Percentiles rank a stretch among this genome's conserved stretches.
These are phyloP conservation scores for Saccharomycopsis fodiens DNA, from an alignment of 805 yeast genomes.

Conservation along the genomic window DNA sequence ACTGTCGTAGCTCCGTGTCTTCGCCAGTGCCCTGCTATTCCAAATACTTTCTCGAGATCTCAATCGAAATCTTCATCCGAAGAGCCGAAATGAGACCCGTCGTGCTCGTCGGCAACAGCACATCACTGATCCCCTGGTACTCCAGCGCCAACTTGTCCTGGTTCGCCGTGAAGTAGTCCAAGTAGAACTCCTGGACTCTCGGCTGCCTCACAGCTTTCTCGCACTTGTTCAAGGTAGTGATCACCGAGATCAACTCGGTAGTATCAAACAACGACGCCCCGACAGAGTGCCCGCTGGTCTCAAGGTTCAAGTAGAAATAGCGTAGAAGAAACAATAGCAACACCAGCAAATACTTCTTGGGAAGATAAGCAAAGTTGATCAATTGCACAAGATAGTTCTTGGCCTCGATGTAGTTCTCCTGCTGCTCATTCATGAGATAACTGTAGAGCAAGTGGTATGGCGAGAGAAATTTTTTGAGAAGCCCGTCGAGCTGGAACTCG, in stretches of 20 bases:
- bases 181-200: conserved; percentile 5
- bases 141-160: background rate
- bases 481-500: conserved; percentile 36
- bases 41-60: conserved; percentile 17
- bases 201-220: background rate
- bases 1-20: too few relatives aligned
- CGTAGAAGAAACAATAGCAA: conserved; percentile 14
- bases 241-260: conserved; percentile 11
- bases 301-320: conserved; percentile 17
- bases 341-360: conserved; percentile 4
- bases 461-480: conserved; percentile 58
- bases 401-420: conserved; percentile 26
- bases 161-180: conserved; percentile 2
- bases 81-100: conserved; percentile 7
- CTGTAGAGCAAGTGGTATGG: conserved; percentile 61
- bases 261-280: conserved; percentile 18
- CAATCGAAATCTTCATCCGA: conserved; percentile 14
- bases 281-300: conserved; percentile 3
- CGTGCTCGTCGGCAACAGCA: conserved; percentile 12
- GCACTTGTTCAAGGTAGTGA: conserved; percentile 11
- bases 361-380: conserved; percentile 42
- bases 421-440: conserved; percentile 33
- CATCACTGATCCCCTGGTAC: background rate
- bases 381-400: conserved; percentile 31
- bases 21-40: too few relatives aligned